phyloP scores from a whole-genome alignment of 2,329 filamentous ascomycete genomes.

The Microascus cirrosus region DNA sequence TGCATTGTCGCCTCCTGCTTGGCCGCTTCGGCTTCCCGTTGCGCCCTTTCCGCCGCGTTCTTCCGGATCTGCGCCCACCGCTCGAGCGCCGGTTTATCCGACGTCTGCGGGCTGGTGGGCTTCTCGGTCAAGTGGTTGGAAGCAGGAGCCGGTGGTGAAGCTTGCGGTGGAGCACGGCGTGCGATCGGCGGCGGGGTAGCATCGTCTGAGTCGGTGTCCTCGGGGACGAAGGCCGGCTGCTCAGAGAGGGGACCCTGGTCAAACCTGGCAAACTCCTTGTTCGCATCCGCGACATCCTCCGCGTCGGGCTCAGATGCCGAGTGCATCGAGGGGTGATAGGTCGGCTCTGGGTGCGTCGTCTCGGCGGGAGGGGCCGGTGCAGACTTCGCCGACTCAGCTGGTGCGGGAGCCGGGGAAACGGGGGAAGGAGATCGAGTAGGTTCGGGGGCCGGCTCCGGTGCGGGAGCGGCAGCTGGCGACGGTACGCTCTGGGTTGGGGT shows the following conservation, averaged over 20 bases:
- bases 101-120: slow-evolving; percentile 19
- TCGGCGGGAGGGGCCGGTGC: slow-evolving; percentile 6
- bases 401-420: background rate
- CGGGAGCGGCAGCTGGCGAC: slow-evolving; percentile 14
- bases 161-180: slow-evolving; percentile 19
- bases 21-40: slow-evolving; percentile 32
- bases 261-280: slow-evolving; percentile 55
- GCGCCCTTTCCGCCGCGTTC: slow-evolving; percentile 77
- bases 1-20: slow-evolving; percentile 48
- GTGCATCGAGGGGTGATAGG: slow-evolving; percentile 32
- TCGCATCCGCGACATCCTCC: slow-evolving; percentile 45
- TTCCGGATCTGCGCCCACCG: slow-evolving; percentile 94
- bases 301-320: slow-evolving; percentile 49
- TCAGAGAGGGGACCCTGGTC: slow-evolving; percentile 83
- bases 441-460: slow-evolving; percentile 11
- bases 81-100: slow-evolving; percentile 39
- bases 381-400: slow-evolving; percentile 1
- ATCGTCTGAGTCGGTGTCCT: slow-evolving; percentile 38
- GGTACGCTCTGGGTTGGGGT: slow-evolving; percentile 14
- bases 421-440: slow-evolving; percentile 13
- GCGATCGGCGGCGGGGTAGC: slow-evolving; percentile 40
- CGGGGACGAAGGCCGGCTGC: slow-evolving; percentile 72
- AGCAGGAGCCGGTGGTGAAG: slow-evolving; percentile 12
- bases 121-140: slow-evolving; percentile 15
- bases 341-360: slow-evolving; percentile 15